These are phyloP conservation scores for Pugionium dolabratum DNA, from an alignment of 345 rosid genomes.

Conservation along the genomic window DNA sequence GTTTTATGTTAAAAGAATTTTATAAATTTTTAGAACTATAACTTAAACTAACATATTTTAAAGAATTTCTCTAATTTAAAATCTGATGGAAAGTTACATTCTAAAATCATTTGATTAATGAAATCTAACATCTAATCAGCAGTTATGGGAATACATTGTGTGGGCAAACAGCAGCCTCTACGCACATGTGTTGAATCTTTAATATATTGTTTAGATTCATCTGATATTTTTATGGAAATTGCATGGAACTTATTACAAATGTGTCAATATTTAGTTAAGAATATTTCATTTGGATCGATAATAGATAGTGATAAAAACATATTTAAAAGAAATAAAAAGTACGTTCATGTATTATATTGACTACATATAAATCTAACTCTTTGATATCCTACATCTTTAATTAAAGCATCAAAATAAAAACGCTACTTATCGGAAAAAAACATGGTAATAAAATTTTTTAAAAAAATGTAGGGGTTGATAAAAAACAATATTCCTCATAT, in stretches of 20 bases:
- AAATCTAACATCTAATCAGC: background rate
- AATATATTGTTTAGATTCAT: background rate
- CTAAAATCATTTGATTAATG: background rate
- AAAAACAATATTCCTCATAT: background rate
- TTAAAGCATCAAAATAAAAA: constrained; percentile 10
- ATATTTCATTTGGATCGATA: too few relatives aligned
- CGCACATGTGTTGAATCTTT: constrained; percentile 12
- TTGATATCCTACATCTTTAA: background rate
- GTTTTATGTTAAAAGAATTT: too few relatives aligned
- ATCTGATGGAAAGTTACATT: background rate
- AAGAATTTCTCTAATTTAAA: background rate
- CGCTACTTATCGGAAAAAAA: background rate
- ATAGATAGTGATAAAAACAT: too few relatives aligned
- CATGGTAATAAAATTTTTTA: background rate
- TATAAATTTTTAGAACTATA: too few relatives aligned
- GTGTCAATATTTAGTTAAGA: too few relatives aligned
- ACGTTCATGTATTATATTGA: too few relatives aligned
- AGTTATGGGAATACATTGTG: constrained; percentile 9
- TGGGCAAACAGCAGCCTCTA: constrained; percentile 12
- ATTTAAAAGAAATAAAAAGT: too few relatives aligned
- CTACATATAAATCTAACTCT: too few relatives aligned
- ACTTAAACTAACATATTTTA: too few relatives aligned
- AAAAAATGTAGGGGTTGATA: constrained; percentile 16
- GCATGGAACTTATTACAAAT: background rate
- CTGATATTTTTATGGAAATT: too few relatives aligned